Base-by-base conservation (phyloP, 2,329 filamentous ascomycete genomes). In the Rosellinia necatrix region DNA sequence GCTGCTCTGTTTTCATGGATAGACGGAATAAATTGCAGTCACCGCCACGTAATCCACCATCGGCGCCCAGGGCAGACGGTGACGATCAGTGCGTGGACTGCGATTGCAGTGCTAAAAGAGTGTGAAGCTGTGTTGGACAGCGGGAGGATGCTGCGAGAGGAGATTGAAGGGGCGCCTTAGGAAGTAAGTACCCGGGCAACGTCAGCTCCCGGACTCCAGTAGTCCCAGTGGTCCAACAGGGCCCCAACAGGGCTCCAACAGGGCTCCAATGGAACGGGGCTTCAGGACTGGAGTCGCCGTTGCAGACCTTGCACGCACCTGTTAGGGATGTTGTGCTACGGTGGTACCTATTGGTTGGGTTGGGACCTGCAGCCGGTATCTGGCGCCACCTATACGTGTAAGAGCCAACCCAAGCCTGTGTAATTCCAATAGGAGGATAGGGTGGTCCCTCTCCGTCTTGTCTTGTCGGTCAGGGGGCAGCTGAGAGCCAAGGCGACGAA, bases 1-100 rank as follows among this genome's bases (percentile, higher is more conserved):
- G 65, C 56, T 62, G 65, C 55, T 56, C 59, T 40, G 65, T 62
- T 67, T 66, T 69, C 70, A 71, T 71, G 63, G 65, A 65, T 58
- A 62, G 61, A 65, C 56, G 58, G 63, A 64, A 50, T 52, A 30
- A 42, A 59, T 38, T 50, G 58, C 46, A 58, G 53, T 40, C 44
- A 49, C 56, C 34, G 54, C 56, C 59, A 62, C 63, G 64, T 63
- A 65, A 67, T 64, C 64, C 54, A 59, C 66, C 65, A 66, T 53
- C 62, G 37, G 56, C 59, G 13, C 53, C 56, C 46, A 50, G 59
- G 62, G 63, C 60, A 60, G 64, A 70, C 61, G 64, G 68, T 44
- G 62, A 68, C 59, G 62, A 64, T 64, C 64, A 66, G 62, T 64
- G 63, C 61, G 57, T 37, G 41, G 63, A 66, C 65, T 64, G 62